Evolutionary conservation across 345 rosid genomes (phyloP).

Genomic region (Microthlaspi erraticum): DNA sequence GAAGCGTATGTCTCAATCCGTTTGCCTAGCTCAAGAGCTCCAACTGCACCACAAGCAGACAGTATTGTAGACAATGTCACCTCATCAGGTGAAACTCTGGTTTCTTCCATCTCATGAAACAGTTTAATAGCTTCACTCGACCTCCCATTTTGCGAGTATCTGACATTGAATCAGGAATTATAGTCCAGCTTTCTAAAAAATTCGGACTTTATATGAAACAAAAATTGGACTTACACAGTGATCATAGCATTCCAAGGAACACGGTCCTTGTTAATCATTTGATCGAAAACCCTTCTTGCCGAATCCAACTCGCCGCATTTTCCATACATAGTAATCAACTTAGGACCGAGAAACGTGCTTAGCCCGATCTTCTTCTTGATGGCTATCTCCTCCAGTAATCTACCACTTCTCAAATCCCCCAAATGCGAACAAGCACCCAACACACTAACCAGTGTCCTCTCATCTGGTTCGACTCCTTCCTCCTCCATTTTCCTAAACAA

Average conservation of each 20-base stretch:
- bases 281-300: conserved; percentile 73
- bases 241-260: conserved; percentile 91
- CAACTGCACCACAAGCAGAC: conserved; percentile 81
- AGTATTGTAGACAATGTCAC: conserved; percentile 64
- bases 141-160: conserved; percentile 84
- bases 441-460: conserved; percentile 81
- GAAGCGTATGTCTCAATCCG: conserved; percentile 60
- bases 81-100: conserved; percentile 53
- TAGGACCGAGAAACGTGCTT: conserved; percentile 63
- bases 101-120: conserved; percentile 60
- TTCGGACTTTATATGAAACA: background rate
- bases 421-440: conserved; percentile 73
- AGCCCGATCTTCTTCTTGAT: conserved; percentile 52
- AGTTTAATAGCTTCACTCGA: conserved; percentile 69
- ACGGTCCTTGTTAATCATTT: conserved; percentile 62
- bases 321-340: conserved; percentile 78
- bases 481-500: conserved; percentile 68
- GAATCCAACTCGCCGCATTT: conserved; percentile 78
- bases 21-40: conserved; percentile 79
- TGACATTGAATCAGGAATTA: conserved; percentile 35
- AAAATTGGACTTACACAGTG: conserved; percentile 62
- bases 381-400: conserved; percentile 61
- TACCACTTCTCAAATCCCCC: conserved; percentile 75
- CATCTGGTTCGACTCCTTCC: conserved; percentile 67
- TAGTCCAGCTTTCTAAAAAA: background rate